Percentiles rank a stretch among this genome's conserved stretches.
phyloP scores from a whole-genome alignment of 2,329 filamentous ascomycete genomes.

The Aaosphaeria arxii region DNA sequence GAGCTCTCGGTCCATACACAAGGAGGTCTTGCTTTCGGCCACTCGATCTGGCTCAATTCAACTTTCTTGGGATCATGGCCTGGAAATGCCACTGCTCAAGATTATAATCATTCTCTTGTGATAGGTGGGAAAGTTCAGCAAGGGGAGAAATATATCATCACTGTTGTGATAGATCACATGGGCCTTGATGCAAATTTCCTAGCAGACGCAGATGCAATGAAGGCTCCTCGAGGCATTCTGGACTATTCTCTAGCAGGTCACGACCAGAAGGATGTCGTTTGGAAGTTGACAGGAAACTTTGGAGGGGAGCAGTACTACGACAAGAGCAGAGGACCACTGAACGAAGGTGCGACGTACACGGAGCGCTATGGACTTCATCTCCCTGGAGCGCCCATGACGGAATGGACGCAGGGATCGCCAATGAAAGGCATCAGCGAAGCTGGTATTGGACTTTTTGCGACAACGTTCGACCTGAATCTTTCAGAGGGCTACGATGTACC shows the following conservation, averaged over 20 bases:
- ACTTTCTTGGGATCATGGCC: constrained; percentile 62
- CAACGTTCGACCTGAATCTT: constrained; percentile 53
- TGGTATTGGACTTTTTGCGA: constrained; percentile 56
- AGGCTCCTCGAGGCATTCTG: constrained; percentile 58
- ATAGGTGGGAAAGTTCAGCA: constrained; percentile 8
- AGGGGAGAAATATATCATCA: constrained; percentile 60
- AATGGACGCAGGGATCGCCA: constrained; percentile 36
- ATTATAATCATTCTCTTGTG: background rate
- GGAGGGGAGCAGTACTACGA: constrained; percentile 61
- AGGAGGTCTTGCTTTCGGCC: constrained; percentile 60
- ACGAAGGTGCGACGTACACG: constrained; percentile 62
- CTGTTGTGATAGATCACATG: constrained; percentile 68
- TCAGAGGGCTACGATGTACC: constrained; percentile 58
- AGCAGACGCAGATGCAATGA: constrained; percentile 51
- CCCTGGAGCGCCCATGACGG: constrained; percentile 37
- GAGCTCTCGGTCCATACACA: too few species aligned
- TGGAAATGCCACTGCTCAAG: constrained; percentile 53
- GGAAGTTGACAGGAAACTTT: constrained; percentile 66
- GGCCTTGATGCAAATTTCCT: constrained; percentile 64
- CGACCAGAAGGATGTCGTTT: constrained; percentile 44
- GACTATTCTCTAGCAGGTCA: constrained; percentile 54
- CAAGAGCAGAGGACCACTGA: constrained; percentile 58
- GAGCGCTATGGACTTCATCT: constrained; percentile 62
- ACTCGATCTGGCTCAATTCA: constrained; percentile 62
- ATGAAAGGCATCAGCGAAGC: constrained; percentile 46